phyloP scores from a whole-genome alignment of 1,284 basidiomycete species.

The Agroathelia rolfsii region DNA sequence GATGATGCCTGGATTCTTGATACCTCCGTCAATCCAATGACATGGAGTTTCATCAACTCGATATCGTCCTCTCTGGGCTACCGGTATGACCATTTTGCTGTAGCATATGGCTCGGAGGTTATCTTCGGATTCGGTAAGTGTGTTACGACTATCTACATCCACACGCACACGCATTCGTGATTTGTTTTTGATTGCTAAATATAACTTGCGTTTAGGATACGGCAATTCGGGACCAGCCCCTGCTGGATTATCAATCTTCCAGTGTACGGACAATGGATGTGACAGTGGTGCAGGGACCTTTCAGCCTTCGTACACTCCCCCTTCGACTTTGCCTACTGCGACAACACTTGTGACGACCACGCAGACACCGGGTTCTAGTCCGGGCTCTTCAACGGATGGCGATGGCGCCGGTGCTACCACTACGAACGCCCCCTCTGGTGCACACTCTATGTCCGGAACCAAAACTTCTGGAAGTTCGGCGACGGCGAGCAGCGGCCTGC shows the following conservation, averaged over 20 bases:
- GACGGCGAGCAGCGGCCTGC: conserved; percentile 6
- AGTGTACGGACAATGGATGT: too few species aligned
- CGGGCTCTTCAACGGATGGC: conserved; percentile 6
- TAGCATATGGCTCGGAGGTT: conserved; percentile 49
- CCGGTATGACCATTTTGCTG: conserved; percentile 66
- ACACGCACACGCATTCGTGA: too few species aligned
- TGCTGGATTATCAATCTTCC: conserved; percentile 41
- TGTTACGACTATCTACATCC: conserved; percentile 7
- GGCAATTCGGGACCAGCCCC: conserved; percentile 39
- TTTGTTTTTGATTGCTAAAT: conserved; percentile 5
- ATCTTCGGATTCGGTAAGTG: conserved; percentile 72
- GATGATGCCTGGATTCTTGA: conserved; percentile 74
- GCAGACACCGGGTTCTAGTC: conserved; percentile 5
- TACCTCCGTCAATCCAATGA: conserved; percentile 40
- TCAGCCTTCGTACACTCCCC: conserved; percentile 21
- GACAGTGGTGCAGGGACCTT: too few species aligned
- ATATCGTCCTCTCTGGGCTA: conserved; percentile 48
- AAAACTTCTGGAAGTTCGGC: conserved; percentile 2
- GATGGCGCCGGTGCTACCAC: conserved; percentile 10
- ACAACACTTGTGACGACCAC: conserved; percentile 16
- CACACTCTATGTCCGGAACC: conserved; percentile 4
- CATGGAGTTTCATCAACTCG: conserved; percentile 42
- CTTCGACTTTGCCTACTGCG: conserved; percentile 17
- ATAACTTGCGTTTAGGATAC: conserved; percentile 38
- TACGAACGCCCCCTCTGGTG: conserved; percentile 7